Percentiles rank a stretch among this genome's conserved stretches.
phyloP scores from a whole-genome alignment of 148 eudicot species.

The Rhododendron vialii region DNA sequence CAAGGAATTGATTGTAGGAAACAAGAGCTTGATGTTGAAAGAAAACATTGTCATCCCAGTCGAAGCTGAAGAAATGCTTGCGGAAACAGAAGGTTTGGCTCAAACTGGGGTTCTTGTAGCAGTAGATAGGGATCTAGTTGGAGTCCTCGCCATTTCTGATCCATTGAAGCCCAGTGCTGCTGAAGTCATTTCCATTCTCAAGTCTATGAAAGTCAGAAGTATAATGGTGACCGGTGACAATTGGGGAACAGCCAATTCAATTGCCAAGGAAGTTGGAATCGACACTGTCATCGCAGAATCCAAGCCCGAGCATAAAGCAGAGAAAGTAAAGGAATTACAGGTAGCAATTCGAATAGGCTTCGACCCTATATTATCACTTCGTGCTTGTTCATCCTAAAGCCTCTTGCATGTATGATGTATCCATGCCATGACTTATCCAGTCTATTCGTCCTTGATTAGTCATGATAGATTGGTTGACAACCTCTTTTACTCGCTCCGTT shows the following conservation, averaged over 20 bases:
- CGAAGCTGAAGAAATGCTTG: constrained; percentile 64
- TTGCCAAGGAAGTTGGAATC: constrained; percentile 18
- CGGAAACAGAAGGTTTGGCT: constrained; percentile 36
- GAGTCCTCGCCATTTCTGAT: constrained; percentile 3
- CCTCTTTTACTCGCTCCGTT: neutral
- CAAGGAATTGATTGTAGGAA: constrained; percentile 66
- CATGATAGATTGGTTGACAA: neutral
- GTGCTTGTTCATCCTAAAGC: neutral
- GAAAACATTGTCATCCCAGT: constrained; percentile 39
- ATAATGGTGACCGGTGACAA: constrained; percentile 10
- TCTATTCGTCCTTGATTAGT: neutral
- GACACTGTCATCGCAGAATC: constrained; percentile 65
- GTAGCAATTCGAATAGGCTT: constrained; percentile 22
- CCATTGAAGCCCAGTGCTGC: neutral
- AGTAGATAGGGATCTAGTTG: neutral
- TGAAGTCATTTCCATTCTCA: neutral
- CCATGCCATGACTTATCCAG: neutral
- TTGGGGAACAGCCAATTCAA: constrained; percentile 24
- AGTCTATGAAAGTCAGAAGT: constrained; percentile 21
- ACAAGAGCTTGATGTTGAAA: constrained; percentile 62
- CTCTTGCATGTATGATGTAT: neutral
- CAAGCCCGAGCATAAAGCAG: constrained; percentile 72
- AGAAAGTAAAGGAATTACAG: constrained; percentile 77
- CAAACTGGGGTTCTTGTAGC: constrained; percentile 5
- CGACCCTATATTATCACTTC: neutral